These are phyloP conservation scores for Fusarium udum DNA, from an alignment of 2,329 filamentous ascomycete genomes.

Conservation along the genomic window DNA sequence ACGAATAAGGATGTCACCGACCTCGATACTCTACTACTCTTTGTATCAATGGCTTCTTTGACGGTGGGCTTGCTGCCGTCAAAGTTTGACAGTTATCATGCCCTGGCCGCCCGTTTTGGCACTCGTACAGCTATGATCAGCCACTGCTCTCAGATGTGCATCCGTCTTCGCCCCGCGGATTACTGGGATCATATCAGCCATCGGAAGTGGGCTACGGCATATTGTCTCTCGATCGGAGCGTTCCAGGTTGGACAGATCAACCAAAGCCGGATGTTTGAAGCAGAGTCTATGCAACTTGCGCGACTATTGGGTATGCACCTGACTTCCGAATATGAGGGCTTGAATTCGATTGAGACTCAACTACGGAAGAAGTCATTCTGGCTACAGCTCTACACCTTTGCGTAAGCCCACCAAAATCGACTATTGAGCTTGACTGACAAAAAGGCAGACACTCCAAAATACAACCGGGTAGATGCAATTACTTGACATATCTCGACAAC, in stretches of 20 bases:
- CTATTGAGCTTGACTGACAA: rapidly evolving
- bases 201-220: neutral
- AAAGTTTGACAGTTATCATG: neutral
- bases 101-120: neutral
- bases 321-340: neutral
- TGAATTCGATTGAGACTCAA: neutral
- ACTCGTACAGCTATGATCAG: neutral
- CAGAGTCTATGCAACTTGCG: neutral
- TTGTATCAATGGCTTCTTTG: neutral
- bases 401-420: rapidly evolving
- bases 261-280: neutral
- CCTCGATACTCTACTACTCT: neutral
- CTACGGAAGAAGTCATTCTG: neutral
- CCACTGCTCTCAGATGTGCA: neutral
- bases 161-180: neutral
- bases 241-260: neutral
- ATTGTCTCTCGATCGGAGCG: neutral
- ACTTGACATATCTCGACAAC: neutral
- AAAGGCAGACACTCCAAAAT: neutral
- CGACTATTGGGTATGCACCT: neutral
- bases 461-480: neutral
- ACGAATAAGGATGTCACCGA: neutral
- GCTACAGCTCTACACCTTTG: neutral
- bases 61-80: neutral
- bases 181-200: slow-evolving; percentile 16